Percentiles rank a stretch among this genome's conserved stretches.
phyloP scores from a whole-genome alignment of 176 grass and related monocot species.

The Ensete ventricosum region DNA sequence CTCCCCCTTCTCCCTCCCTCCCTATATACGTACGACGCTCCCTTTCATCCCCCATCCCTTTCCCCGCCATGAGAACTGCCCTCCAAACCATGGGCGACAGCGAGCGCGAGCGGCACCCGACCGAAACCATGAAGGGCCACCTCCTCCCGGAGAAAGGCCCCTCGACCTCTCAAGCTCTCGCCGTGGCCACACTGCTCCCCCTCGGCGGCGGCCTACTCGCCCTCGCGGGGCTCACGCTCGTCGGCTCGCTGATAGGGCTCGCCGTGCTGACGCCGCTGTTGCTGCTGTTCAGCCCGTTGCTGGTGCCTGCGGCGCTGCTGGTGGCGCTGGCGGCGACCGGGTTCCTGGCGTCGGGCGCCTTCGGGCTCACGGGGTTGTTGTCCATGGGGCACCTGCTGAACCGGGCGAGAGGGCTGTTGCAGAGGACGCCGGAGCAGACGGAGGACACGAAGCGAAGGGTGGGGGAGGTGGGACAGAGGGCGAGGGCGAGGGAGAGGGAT shows the following conservation, averaged over 20 bases:
- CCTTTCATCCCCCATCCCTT: too few species aligned
- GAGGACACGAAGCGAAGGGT: slow-evolving; percentile 47
- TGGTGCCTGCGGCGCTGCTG: slow-evolving; percentile 69
- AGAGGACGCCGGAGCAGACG: slow-evolving; percentile 47
- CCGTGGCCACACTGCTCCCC: slow-evolving; percentile 78
- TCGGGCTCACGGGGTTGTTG: slow-evolving; percentile 61
- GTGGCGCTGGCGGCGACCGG: slow-evolving; percentile 58
- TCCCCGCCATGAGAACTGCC: too few species aligned
- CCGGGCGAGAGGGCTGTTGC: slow-evolving; percentile 32
- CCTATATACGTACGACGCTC: background rate
- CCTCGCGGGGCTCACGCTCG: slow-evolving; percentile 51
- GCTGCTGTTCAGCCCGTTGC: slow-evolving; percentile 77
- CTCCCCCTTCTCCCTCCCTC: too few species aligned
- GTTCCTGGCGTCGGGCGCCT: slow-evolving; percentile 67
- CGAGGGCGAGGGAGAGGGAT: slow-evolving; percentile 29
- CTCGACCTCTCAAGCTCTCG: slow-evolving; percentile 60
- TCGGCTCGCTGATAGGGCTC: slow-evolving; percentile 55
- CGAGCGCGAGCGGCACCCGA: slow-evolving; percentile 2
- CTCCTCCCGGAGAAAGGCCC: slow-evolving; percentile 53
- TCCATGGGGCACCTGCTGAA: slow-evolving; percentile 46
- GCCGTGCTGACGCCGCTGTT: slow-evolving; percentile 54
- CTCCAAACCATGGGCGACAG: slow-evolving; percentile 39
- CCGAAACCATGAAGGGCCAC: slow-evolving; percentile 40
- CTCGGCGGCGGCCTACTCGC: slow-evolving; percentile 60
- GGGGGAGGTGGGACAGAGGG: slow-evolving; percentile 54